Conservation (phyloP, 2,329 filamentous ascomycete species). For the Penicillium hordei region DNA sequence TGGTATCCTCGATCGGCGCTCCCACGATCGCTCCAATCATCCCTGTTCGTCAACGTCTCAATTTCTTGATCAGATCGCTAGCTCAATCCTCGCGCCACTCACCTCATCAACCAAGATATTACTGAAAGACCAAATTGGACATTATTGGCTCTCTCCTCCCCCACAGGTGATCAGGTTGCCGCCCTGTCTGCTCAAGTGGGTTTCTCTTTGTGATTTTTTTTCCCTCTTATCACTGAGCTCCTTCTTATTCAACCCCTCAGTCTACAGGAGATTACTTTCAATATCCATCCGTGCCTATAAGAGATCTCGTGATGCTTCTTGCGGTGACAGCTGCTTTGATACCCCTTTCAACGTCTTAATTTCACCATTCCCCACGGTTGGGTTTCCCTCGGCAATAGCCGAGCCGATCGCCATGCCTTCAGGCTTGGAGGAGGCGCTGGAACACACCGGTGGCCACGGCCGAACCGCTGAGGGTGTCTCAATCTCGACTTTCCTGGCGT, state of each 20-base stretch:
- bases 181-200: conserved; percentile 11
- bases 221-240: neutral
- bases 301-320: conserved; percentile 2
- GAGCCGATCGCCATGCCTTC: conserved; percentile 23
- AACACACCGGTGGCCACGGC: conserved; percentile 39
- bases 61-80: conserved; percentile 13
- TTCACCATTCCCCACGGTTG: neutral
- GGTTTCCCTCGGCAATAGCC: conserved; percentile 7
- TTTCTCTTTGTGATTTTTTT: conserved; percentile 1
- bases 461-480: conserved; percentile 38
- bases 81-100: conserved; percentile 28
- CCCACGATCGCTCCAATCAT: conserved; percentile 31
- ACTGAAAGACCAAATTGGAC: neutral
- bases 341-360: conserved; percentile 2
- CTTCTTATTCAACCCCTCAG: neutral
- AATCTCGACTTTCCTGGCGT: conserved; percentile 61
- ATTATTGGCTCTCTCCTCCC: conserved; percentile 4
- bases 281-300: neutral
- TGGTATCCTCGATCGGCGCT: conserved; percentile 27
- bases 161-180: conserved; percentile 17
- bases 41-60: conserved; percentile 19
- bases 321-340: neutral
- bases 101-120: conserved; percentile 27
- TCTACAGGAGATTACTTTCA: neutral
- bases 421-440: conserved; percentile 36